phyloP scores from a whole-genome alignment of 139 green algal genomes.

The Chara braunii region DNA sequence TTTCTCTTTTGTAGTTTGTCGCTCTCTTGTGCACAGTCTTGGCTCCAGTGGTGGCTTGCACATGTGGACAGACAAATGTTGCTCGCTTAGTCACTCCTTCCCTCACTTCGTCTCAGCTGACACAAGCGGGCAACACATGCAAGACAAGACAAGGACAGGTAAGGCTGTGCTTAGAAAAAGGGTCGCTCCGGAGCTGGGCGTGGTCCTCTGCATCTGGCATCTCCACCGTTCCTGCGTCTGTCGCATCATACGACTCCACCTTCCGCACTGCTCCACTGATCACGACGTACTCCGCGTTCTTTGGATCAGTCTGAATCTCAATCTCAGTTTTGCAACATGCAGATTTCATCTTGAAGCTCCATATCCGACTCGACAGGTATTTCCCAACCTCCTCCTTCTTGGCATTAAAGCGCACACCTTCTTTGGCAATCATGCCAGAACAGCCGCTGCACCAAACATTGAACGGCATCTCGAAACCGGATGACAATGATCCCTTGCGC shows the following conservation, averaged over 20 bases:
- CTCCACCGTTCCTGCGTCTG: conserved; percentile 54
- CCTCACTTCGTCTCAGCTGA: too few species aligned
- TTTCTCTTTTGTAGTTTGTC: too few species aligned
- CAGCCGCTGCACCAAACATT: conserved; percentile 86
- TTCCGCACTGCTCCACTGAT: conserved; percentile 46
- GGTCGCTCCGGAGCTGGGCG: too few species aligned
- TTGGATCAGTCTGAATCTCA: conserved; percentile 86
- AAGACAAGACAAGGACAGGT: too few species aligned
- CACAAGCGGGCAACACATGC: too few species aligned
- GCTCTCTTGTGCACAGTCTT: too few species aligned
- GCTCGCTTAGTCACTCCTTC: too few species aligned
- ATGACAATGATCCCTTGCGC: conserved; percentile 88
- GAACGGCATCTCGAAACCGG: conserved; percentile 96
- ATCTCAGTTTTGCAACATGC: conserved; percentile 80
- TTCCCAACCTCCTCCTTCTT: conserved; percentile 84
- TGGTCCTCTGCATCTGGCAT: conserved; percentile 50
- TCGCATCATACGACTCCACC: conserved; percentile 55
- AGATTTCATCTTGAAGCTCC: conserved; percentile 79
- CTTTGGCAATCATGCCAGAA: conserved; percentile 81
- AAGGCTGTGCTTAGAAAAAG: too few species aligned
- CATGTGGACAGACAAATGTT: too few species aligned
- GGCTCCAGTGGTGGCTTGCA: too few species aligned
- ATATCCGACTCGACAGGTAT: conserved; percentile 90
- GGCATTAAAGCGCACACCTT: conserved; percentile 95
- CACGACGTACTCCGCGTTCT: conserved; percentile 76